Base-by-base conservation (phyloP, 2,329 filamentous ascomycete genomes). In the Tricladium varicosporioides region DNA sequence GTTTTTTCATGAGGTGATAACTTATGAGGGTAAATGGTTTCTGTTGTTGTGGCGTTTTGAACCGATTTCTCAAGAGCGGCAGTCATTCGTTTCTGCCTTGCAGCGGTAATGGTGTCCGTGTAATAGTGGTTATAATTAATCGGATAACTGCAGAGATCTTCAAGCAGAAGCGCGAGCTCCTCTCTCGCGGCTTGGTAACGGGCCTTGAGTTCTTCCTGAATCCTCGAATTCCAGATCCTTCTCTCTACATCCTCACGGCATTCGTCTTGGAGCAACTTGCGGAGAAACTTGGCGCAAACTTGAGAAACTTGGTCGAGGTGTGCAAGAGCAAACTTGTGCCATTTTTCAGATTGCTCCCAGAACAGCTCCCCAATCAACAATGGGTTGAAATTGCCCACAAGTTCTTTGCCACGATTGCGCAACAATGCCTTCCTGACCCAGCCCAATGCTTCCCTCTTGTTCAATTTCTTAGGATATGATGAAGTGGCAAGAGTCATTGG, bases 361-460 rank as follows among this genome's bases (percentile, higher is more conserved):
- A 76, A 76, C 1, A 77, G 60, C 47, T 75, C 73, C 2, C 70
- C 70, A 14, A 77, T 60, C 1, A 76, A 59, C 1, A 71, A 63
- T 1, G 74, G 71, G 54, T 75, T 76, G 64, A 71, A 73, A 18
- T 68, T 73, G 9, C 74, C 74, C 2, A 69, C 54, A 1, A 77
- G 63, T 52, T 76, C 73, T 51, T 53, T 72, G 57, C 74, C 63
- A 43, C 66, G 53, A 45, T 63, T 60, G 44, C 63, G 54, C 2
- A 54, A 47, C 13, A 67, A 58, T 18, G 57, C 63, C 49, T 63
- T 46, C 2, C 43, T 14, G 15, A 67, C 64, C 67, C 66, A 70
- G 18, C 60, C 36, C n/a, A 69, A 46, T n/a, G 55, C 63, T 4
- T 60, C 55, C 8, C 49, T 33, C 53, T 63, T 66, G 18, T 40